Percentiles rank a stretch among this genome's conserved stretches.
phyloP scores from a whole-genome alignment of 73 alveolate species.

The Paramecium octaurelia region DNA sequence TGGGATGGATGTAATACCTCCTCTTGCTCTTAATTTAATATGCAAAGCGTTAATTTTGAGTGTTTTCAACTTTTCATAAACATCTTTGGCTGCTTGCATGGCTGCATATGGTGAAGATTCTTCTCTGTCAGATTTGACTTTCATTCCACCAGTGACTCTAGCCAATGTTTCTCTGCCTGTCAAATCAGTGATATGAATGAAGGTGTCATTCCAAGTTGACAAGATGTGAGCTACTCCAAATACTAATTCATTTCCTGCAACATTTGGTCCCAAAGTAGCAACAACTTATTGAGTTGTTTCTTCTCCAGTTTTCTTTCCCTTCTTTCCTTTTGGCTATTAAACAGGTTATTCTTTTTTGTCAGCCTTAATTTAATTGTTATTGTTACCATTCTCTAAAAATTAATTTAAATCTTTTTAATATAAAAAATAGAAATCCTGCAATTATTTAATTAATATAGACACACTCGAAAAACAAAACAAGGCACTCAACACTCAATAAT shows the following conservation, averaged over 20 bases:
- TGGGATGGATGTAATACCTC: conserved; percentile 74
- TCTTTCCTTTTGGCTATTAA: neutral
- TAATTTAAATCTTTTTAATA: conserved; percentile 29
- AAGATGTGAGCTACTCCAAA: conserved; percentile 96
- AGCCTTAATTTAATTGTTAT: neutral
- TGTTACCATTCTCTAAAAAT: conserved; percentile 1
- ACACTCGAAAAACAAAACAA: neutral
- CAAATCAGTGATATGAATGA: conserved; percentile 98
- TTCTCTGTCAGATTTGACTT: conserved; percentile 99
- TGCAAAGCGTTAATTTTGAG: conserved; percentile 96
- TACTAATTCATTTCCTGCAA: conserved; percentile 68
- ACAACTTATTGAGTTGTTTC: conserved; percentile 26
- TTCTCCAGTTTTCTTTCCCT: conserved; percentile 7
- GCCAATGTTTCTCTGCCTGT: conserved; percentile 99
- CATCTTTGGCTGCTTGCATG: conserved; percentile 99
- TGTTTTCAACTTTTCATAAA: conserved; percentile 79
- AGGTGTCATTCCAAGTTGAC: conserved; percentile 98
- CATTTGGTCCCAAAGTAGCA: conserved; percentile 45
- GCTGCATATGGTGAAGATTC: conserved; percentile 99
- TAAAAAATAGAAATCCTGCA: conserved; percentile 22
- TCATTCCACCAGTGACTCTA: conserved; percentile 99
- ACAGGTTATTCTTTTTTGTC: neutral
- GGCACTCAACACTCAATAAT: neutral
- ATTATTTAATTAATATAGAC: neutral
- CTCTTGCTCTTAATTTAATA: conserved; percentile 97